Conservation (phyloP, 495 filamentous ascomycete genomes). For the Barbatosphaeria neglecta region DNA sequence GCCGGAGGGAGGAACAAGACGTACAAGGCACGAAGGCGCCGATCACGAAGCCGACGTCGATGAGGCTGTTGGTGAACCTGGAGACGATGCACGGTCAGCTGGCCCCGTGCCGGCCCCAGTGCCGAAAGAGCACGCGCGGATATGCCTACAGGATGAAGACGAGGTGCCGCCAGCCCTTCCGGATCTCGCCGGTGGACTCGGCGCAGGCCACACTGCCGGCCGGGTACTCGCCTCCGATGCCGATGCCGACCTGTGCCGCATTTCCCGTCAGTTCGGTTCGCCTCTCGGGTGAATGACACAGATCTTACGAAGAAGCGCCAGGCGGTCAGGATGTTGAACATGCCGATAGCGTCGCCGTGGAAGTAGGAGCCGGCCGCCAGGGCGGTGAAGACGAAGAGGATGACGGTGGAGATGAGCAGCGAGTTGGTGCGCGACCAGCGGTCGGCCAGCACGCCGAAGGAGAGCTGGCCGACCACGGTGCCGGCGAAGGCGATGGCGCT, state of each 20-base stretch:
- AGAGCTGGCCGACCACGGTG: conserved; percentile 72
- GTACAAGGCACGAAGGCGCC: conserved; percentile 55
- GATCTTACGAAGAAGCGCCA: conserved; percentile 73
- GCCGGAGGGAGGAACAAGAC: background rate
- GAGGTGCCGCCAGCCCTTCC: conserved; percentile 64
- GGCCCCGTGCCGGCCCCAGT: background rate
- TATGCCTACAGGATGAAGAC: conserved; percentile 63
- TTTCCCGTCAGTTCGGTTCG: conserved; percentile 2
- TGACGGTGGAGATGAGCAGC: conserved; percentile 65
- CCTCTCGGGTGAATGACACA: background rate
- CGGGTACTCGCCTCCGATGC: conserved; percentile 71
- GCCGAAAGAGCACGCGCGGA: background rate
- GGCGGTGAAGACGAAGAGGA: conserved; percentile 77
- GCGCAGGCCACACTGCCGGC: conserved; percentile 76
- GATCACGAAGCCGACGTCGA: conserved; percentile 68
- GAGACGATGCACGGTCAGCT: background rate
- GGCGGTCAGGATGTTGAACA: conserved; percentile 73
- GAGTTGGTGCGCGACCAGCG: conserved; percentile 75
- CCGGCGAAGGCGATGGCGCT: conserved; percentile 77
- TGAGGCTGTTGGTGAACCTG: conserved; percentile 74
- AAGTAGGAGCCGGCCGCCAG: conserved; percentile 68
- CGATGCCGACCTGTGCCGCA: conserved; percentile 36
- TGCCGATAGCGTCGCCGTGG: conserved; percentile 47
- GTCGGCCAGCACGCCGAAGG: conserved; percentile 75
- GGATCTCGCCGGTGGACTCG: conserved; percentile 74